Percentiles rank a stretch among this genome's conserved stretches.
phyloP scores from a whole-genome alignment of 495 filamentous ascomycete species.

The Penicillium parvum region DNA sequence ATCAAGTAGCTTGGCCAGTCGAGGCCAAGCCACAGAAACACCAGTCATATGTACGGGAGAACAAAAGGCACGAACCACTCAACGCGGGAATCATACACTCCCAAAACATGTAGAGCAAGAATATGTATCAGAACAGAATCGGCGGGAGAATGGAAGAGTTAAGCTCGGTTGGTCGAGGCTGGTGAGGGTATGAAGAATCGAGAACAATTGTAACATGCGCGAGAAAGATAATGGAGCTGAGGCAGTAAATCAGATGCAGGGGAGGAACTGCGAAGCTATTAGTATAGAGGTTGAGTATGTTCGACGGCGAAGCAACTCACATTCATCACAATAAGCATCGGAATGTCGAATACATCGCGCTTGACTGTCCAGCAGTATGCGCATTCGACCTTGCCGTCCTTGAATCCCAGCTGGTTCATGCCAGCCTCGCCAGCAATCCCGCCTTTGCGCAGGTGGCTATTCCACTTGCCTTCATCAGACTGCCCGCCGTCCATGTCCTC shows the following conservation, averaged over 20 bases:
- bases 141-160: conserved; percentile 7
- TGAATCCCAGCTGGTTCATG: conserved; percentile 68
- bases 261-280: conserved; percentile 34
- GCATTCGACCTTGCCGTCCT: conserved; percentile 90
- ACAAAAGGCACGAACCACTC: conserved; percentile 7
- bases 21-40: conserved; percentile 9
- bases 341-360: conserved; percentile 96
- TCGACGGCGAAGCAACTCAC: conserved; percentile 51
- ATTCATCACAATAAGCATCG: conserved; percentile 96
- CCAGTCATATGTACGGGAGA: conserved; percentile 21
- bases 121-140: conserved; percentile 20
- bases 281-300: conserved; percentile 1
- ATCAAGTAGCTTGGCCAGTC: conserved; percentile 9
- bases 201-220: conserved; percentile 3
- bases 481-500: conserved; percentile 50
- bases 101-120: conserved; percentile 16
- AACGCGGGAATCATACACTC: conserved; percentile 29
- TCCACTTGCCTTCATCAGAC: conserved; percentile 44
- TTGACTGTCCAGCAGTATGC: conserved; percentile 95
- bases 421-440: conserved; percentile 71
- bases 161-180: conserved; percentile 7
- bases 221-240: conserved; percentile 1
- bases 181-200: conserved; percentile 20
- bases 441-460: conserved; percentile 43
- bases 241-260: conserved; percentile 39